phyloP scores from a whole-genome alignment of 441 rosid genomes.

The Arabidopsis hybrid region DNA sequence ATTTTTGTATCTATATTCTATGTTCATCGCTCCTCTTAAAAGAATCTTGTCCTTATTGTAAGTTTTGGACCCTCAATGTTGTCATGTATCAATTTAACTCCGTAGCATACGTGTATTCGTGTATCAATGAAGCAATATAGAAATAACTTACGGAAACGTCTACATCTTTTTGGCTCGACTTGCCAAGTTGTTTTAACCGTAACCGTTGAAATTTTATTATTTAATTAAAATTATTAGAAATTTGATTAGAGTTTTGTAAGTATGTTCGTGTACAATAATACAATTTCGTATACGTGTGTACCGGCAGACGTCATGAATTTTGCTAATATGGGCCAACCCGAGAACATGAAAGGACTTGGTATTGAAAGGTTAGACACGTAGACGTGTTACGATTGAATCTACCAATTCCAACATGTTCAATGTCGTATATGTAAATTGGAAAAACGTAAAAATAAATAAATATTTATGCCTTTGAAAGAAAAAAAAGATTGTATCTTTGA shows the following conservation, averaged over 20 bases:
- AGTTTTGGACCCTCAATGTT: slow-evolving; percentile 15
- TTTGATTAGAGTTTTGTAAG: too few relatives aligned
- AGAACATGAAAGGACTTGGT: too few relatives aligned
- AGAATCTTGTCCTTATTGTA: slow-evolving; percentile 15
- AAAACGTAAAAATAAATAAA: background rate
- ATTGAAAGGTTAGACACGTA: too few relatives aligned
- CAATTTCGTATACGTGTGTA: background rate
- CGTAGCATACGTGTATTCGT: slow-evolving; percentile 3
- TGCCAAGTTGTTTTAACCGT: background rate
- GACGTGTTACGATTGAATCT: background rate
- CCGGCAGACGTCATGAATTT: too few relatives aligned
- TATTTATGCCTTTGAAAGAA: too few relatives aligned
- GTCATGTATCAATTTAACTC: slow-evolving; percentile 13
- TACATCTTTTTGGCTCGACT: background rate
- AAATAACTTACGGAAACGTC: background rate
- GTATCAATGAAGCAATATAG: background rate
- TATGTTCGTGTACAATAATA: too few relatives aligned
- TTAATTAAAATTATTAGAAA: background rate
- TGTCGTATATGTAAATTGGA: background rate
- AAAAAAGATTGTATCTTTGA: background rate
- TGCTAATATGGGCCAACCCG: too few relatives aligned
- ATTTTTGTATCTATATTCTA: background rate
- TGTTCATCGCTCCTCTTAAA: slow-evolving; percentile 15
- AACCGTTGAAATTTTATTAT: background rate
- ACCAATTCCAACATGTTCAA: background rate